Conservation (phyloP, 169 alveolate species). For the Plasmodium yoelii region DNA sequence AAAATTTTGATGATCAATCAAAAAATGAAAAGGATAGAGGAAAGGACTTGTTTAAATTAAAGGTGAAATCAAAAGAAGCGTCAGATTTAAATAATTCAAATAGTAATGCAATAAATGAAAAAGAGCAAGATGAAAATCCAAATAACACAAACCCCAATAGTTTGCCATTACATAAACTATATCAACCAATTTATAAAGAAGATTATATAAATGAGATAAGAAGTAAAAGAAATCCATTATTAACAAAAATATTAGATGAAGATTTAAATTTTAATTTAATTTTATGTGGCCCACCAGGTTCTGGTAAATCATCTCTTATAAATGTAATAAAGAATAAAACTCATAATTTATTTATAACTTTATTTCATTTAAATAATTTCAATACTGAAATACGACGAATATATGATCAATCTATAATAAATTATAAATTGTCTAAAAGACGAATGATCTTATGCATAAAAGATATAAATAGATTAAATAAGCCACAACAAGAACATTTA, state of each 20-base stretch:
- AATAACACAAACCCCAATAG: slow-evolving; percentile 2
- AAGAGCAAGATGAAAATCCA: slow-evolving; percentile 2
- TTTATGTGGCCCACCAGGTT: slow-evolving; percentile 87
- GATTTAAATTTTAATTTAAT: slow-evolving; percentile 76
- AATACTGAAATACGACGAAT: slow-evolving; percentile 53
- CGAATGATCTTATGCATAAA: slow-evolving; percentile 55
- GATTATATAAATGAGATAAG: slow-evolving; percentile 63
- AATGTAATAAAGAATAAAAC: slow-evolving; percentile 79
- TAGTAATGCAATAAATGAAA: background rate
- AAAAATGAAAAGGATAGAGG: slow-evolving; percentile 6
- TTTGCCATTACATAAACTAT: slow-evolving; percentile 68
- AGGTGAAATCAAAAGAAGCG: slow-evolving; percentile 2
- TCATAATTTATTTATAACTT: slow-evolving; percentile 31
- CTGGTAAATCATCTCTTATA: slow-evolving; percentile 84
- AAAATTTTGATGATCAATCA: too few species aligned
- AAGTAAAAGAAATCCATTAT: slow-evolving; percentile 46
- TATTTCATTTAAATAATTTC: slow-evolving; percentile 67
- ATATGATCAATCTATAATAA: slow-evolving; percentile 50
- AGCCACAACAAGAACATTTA: slow-evolving; percentile 68
- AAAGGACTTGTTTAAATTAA: background rate
- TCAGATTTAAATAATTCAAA: background rate
- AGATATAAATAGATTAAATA: slow-evolving; percentile 72
- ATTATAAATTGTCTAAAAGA: slow-evolving; percentile 48
- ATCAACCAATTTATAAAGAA: slow-evolving; percentile 69
- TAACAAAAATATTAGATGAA: slow-evolving; percentile 43